Evolutionary conservation across 2,329 filamentous ascomycete species (phyloP).

Genomic region (Pyrenophora graminea): DNA sequence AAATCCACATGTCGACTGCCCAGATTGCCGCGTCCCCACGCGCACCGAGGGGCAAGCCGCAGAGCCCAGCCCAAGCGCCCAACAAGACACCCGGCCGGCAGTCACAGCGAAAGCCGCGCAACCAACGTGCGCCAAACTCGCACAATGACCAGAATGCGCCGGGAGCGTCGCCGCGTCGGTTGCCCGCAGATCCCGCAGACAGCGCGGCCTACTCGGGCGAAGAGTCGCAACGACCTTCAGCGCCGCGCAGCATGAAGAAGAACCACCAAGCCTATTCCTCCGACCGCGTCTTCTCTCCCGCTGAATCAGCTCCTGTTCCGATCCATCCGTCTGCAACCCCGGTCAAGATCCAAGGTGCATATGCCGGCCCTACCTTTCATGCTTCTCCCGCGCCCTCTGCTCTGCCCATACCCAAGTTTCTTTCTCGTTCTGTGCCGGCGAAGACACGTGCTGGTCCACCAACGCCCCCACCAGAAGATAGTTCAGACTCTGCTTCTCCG

Average conservation of each 20-base stretch:
- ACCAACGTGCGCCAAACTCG: slow-evolving; percentile 40
- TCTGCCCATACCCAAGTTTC: slow-evolving; percentile 87
- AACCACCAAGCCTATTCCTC: slow-evolving; percentile 38
- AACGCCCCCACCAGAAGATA: slow-evolving; percentile 54
- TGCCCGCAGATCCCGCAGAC: slow-evolving; percentile 23
- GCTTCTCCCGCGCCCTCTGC: slow-evolving; percentile 90
- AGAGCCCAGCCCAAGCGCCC: slow-evolving; percentile 35
- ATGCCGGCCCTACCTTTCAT: slow-evolving; percentile 93
- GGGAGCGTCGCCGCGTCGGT: slow-evolving; percentile 21
- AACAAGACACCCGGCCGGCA: slow-evolving; percentile 33
- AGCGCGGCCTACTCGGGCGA: slow-evolving; percentile 37
- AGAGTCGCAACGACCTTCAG: slow-evolving; percentile 30
- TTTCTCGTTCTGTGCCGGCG: slow-evolving; percentile 74
- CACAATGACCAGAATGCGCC: slow-evolving; percentile 26
- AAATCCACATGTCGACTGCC: slow-evolving; percentile 40
- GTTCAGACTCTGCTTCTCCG: slow-evolving; percentile 46
- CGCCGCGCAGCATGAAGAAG: slow-evolving; percentile 36
- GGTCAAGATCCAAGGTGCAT: slow-evolving; percentile 58
- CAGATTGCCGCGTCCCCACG: slow-evolving; percentile 42
- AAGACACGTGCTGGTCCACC: slow-evolving; percentile 50
- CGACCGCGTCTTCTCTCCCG: slow-evolving; percentile 34
- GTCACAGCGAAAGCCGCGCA: slow-evolving; percentile 35
- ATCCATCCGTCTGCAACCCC: slow-evolving; percentile 35
- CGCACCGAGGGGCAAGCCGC: slow-evolving; percentile 38
- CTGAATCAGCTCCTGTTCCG: slow-evolving; percentile 32